These are phyloP conservation scores for Maudiozyma saulgeensis DNA, from an alignment of 805 yeast genomes.

Conservation along the genomic window DNA sequence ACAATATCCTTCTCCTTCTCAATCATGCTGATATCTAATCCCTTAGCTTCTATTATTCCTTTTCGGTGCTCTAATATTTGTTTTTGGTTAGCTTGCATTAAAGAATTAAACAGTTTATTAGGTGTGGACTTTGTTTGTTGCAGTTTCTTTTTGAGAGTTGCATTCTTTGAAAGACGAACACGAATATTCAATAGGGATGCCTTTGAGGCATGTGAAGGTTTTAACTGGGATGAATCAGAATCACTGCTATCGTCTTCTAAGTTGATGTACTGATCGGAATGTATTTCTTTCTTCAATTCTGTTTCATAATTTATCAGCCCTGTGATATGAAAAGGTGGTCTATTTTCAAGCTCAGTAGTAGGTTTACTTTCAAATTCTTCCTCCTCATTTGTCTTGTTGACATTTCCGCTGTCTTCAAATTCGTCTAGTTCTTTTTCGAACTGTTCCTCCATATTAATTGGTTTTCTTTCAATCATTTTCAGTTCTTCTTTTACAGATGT, in stretches of 20 bases:
- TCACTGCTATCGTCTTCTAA: constrained; percentile 14
- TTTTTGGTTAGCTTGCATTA: constrained; percentile 36
- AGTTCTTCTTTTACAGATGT: background rate
- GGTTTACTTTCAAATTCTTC: background rate
- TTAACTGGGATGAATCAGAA: background rate
- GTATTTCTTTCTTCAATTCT: constrained; percentile 10
- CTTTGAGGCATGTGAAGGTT: constrained; percentile 20
- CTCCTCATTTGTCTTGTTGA: background rate
- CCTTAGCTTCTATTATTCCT: constrained; percentile 37
- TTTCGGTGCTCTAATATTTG: constrained; percentile 44
- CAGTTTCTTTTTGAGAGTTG: background rate
- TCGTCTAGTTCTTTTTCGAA: background rate
- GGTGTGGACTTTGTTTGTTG: constrained; percentile 13
- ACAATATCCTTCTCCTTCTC: constrained; percentile 32
- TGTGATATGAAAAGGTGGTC: background rate
- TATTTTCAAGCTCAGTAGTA: background rate
- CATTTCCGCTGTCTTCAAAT: background rate
- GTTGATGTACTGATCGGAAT: constrained; percentile 8
- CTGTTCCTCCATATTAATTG: background rate
- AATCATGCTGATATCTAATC: constrained; percentile 31
- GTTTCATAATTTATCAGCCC: constrained; percentile 16
- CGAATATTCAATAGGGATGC: constrained; percentile 29
- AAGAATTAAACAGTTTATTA: constrained; percentile 28
- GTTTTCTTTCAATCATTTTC: background rate
- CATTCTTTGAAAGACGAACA: constrained; percentile 27